Base-by-base conservation (phyloP, 2,329 filamentous ascomycete species). In the Talaromyces sp. region DNA sequence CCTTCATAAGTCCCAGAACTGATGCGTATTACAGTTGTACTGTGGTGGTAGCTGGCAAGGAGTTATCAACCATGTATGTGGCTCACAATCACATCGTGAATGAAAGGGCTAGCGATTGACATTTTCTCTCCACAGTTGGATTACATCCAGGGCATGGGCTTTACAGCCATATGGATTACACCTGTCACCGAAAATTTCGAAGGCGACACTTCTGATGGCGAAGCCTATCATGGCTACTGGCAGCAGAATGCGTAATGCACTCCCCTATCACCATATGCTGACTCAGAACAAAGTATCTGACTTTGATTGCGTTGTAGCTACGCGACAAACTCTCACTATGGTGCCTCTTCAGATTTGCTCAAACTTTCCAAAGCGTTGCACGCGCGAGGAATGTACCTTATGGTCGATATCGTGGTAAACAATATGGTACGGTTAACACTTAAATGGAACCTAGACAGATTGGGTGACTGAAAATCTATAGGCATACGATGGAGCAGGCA, bases 401-500 rank as follows among this genome's bases (percentile, higher is more conserved):
- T 88, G 85, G 78, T 88, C 1, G 85, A 88, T 67, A 76, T 87
- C 1, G 85, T 87, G 3, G 80, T 82, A 5, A 87, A 87, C 70
- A 83, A 87, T 70, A 83, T 83, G 71, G 84, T 73, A 50, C 5
- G 54, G 3, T 3, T 10, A 31, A 19, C 11, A 5, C 3, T 4
- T 54, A 10, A 13, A 19, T 10, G 31, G 1, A 8, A 2, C 4
- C 13, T 16, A 19, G 50, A 37, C 14, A 3, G 4, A 65, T 14
- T 10, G 45, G n/a, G 35, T 27, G 14, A 50, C 31, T 14, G 14
- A 45, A 22, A 37, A 16, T n/a, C 27, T 43, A n/a, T 22, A 76
- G 75, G 74, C 74, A 35, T 86, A 82, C 71, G 73, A 77, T 35
- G 84, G 85, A 27, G 74, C 77, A 14, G 74, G 76, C 0, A 65